Evolutionary conservation across 129 eudicot genomes (phyloP), one percentile per base, ranked within the genome.

Genomic region (Cynara cardunculus): DNA sequence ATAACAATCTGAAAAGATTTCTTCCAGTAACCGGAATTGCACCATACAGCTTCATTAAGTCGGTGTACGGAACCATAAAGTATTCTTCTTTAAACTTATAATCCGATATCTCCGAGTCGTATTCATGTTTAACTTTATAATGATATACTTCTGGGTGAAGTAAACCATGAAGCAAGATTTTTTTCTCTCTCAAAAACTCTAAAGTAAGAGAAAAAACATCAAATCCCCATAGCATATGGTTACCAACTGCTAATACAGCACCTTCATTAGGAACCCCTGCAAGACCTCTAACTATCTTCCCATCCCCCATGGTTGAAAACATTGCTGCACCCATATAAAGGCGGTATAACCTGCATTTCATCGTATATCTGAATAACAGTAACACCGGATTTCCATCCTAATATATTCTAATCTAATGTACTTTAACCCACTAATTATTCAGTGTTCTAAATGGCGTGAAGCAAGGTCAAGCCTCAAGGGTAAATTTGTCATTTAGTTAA

Each of bases 221-320:
- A 11, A 87, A 27, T 11, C 95, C 99, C 86, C 87, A 34, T 72
- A 95, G 73, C 93, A 90, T 89, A 82, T 95, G 97, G 86, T 93
- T 87, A 41, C 99, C 99, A 77, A 95, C 99, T 21, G 88, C 73
- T 34, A 95, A 62, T 31, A 95, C 95, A 1, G 97, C 97, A 19
- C 99, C 99, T 84, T 92, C 89, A 31, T 80, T 75, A 0, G 99
- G 99, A 78, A 95, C 90, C 61, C 97, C 99, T 1, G 76, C 78
- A 28, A 95, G 89, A 78, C 99, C 97, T 71, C 91, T 86, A 44
- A 89, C 97, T 82, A 95, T 84, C 78, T 71, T 89, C 68, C 97
- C 99, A 82, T 95, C 91, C 46, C 86, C 89, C 87, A 79, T 68
- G 1, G 97, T 92, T 30, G 97, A 92, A 26, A 87, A 85, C 87